Evolutionary conservation across 1,139 yeast genomes (phyloP), one percentile per base, ranked within the genome.

Genomic region (Magnusiomyces suaveolens): DNA sequence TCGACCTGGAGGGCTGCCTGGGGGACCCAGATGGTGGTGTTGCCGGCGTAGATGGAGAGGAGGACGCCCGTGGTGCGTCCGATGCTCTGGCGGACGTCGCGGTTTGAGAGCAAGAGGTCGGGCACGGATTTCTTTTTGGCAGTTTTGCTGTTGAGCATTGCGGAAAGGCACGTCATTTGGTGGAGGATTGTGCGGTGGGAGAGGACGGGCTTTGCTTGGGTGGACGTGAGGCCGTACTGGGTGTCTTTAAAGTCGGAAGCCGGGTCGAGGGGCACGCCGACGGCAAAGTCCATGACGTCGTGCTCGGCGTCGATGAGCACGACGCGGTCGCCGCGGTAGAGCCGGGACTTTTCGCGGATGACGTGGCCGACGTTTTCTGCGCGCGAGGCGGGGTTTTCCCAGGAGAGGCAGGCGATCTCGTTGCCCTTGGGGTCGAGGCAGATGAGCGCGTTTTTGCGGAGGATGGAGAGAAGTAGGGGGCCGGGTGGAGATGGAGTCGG

Each of bases 351-450:
- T 63, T 87, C 95, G 51, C 81, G 75, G 59, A 94, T 83, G 67
- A 87, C 94, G 64, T 84, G 87, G 0, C 97, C 96, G 20, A 94
- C 84, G 64, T 87, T 87, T 63, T 88, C 95, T 0, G 97, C 86
- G 62, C 85, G 80, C 48, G 84, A 69, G 57, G 88, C 86, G 23
- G 94, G 73, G 65, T 88, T 90, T 59, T 88, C 97, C 98, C 98
- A 94, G 0, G 92, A 77, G 14, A 92, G 84, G 0, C 84, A 69
- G 32, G 78, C 77, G 0, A 79, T 75, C 65, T 90, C 97, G 66
- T 87, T 90, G 3, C 96, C 97, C 62, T 80, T 84, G 2, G 78
- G 67, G 64, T 89, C 96, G 32, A 92, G 72, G 2, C 82, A 79
- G 48, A 83, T 70, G 52, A 92, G 76, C 0, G 97, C 97, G 21